phyloP scores from a whole-genome alignment of 805 yeast genomes.

The Candida pseudofarinosa region DNA sequence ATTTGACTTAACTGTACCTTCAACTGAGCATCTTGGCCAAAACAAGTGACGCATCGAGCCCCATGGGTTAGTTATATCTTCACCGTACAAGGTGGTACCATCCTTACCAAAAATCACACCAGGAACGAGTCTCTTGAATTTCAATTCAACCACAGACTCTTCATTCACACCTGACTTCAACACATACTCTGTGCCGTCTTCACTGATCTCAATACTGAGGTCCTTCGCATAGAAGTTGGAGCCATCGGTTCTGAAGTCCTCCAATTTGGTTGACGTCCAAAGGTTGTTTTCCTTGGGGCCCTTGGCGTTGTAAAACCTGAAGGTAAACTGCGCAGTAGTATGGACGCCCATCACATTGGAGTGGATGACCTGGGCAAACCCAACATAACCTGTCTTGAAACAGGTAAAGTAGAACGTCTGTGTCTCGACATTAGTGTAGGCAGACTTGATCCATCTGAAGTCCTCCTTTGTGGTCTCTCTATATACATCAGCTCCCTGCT shows the following conservation, averaged over 20 bases:
- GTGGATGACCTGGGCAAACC: conserved; percentile 93
- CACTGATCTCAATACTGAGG: conserved; percentile 60
- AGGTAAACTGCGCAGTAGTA: conserved; percentile 91
- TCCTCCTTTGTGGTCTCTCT: conserved; percentile 62
- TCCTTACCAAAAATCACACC: conserved; percentile 89
- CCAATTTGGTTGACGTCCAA: conserved; percentile 92
- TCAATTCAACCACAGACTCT: conserved; percentile 68
- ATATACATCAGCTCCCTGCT: conserved; percentile 40
- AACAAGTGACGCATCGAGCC: conserved; percentile 94
- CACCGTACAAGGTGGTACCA: conserved; percentile 85
- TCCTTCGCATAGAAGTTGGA: conserved; percentile 76
- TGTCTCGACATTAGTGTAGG: conserved; percentile 89
- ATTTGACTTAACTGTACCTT: conserved; percentile 57
- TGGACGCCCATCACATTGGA: conserved; percentile 86
- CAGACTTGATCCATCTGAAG: conserved; percentile 69
- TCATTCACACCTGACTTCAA: conserved; percentile 64
- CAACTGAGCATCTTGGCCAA: conserved; percentile 85
- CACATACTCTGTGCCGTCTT: conserved; percentile 42
- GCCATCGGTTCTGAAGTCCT: conserved; percentile 70
- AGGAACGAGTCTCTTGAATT: conserved; percentile 56
- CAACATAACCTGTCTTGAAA: conserved; percentile 57
- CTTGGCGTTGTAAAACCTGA: conserved; percentile 62
- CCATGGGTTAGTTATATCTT: conserved; percentile 84
- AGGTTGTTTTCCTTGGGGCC: conserved; percentile 46
- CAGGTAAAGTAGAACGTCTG: conserved; percentile 84